Conservation (phyloP, 164 flowering plant species). For the Vitis amurensis region DNA sequence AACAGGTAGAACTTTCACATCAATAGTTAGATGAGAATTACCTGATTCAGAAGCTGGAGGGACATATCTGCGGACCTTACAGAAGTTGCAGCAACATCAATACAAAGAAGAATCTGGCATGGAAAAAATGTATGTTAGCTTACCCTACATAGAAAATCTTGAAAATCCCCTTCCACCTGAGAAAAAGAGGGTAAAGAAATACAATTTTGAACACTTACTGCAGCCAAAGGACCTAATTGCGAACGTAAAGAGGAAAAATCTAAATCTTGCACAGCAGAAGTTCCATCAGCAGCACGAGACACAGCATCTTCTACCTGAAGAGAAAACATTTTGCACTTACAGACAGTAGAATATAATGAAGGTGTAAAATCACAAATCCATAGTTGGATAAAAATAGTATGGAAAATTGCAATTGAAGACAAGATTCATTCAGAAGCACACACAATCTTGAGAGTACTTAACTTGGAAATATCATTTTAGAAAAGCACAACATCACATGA, state of each 20-base stretch:
- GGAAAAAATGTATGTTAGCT: conserved; percentile 9
- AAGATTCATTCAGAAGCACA: neutral
- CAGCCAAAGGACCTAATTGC: conserved; percentile 81
- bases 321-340: neutral
- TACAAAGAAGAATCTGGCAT: conserved; percentile 84
- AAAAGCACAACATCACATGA: no score
- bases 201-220: conserved; percentile 47
- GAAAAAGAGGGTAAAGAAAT: neutral
- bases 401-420: neutral
- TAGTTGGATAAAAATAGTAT: neutral
- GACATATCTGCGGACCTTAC: conserved; percentile 64
- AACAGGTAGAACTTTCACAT: neutral
- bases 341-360: neutral
- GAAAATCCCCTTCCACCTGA: neutral
- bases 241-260: conserved; percentile 82
- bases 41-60: conserved; percentile 87
- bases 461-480: neutral
- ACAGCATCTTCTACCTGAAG: conserved; percentile 84
- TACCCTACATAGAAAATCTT: neutral
- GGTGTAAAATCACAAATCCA: neutral
- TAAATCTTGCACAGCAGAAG: conserved; percentile 58
- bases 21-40: conserved; percentile 18
- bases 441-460: neutral
- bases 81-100: conserved; percentile 89
- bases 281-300: conserved; percentile 81